Conservation (phyloP, 2,329 filamentous ascomycete genomes). For the Colletotrichum brevisporum region DNA sequence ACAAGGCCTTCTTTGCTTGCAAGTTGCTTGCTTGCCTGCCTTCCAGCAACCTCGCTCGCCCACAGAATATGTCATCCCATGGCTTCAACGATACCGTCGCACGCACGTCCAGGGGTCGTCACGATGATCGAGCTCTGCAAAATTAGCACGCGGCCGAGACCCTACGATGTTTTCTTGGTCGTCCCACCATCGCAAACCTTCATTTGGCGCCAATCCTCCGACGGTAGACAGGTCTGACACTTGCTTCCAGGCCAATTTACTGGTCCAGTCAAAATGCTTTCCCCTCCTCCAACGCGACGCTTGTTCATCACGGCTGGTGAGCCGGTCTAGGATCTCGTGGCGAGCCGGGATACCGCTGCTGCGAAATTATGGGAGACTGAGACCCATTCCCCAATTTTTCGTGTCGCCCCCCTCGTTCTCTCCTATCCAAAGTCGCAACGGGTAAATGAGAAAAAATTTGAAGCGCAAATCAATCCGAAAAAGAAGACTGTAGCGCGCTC, state of each 20-base stretch:
- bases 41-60: neutral
- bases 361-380: constrained; percentile 27
- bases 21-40: neutral
- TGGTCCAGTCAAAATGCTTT: constrained; percentile 18
- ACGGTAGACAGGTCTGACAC: constrained; percentile 19
- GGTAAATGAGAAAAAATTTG: constrained; percentile 22
- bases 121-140: constrained; percentile 13
- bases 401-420: constrained; percentile 4
- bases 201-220: constrained; percentile 20
- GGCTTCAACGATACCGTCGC: constrained; percentile 12
- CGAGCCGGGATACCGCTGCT: constrained; percentile 29
- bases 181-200: constrained; percentile 31
- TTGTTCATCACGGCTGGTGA: constrained; percentile 14
- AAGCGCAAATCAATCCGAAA: constrained; percentile 14
- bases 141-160: constrained; percentile 25
- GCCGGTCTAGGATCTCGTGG: constrained; percentile 21
- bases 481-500: constrained; percentile 7
- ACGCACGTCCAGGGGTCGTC: constrained; percentile 14
- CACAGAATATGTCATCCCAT: constrained; percentile 29
- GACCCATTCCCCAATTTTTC: constrained; percentile 22
- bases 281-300: constrained; percentile 4
- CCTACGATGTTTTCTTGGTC: constrained; percentile 23
- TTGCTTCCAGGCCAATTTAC: constrained; percentile 1
- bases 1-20: constrained; percentile 17
- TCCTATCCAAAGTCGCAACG: constrained; percentile 22